Percentiles rank a stretch among this genome's conserved stretches.
Evolutionary conservation across 306 rosid genomes (phyloP).

Genomic region (Herpetospermum pedunculosum): DNA sequence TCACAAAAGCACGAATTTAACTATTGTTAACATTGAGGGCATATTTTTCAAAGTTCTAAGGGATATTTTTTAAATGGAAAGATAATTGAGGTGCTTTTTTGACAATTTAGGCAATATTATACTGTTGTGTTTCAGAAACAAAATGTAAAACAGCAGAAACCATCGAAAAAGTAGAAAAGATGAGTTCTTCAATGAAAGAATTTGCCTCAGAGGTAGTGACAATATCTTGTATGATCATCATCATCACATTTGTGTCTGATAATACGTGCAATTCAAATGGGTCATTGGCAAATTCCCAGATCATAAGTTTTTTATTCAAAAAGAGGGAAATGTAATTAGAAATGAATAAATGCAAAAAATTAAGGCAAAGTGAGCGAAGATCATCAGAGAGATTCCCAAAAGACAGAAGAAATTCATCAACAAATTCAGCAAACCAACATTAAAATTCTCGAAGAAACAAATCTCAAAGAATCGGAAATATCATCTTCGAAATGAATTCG

Average conservation of each 20-base stretch:
- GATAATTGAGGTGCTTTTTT: too few species aligned
- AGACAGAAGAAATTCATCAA: constrained; percentile 47
- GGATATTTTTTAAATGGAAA: too few species aligned
- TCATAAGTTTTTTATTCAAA: background rate
- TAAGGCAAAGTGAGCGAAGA: constrained; percentile 11
- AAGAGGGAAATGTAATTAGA: too few species aligned
- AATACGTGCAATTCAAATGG: constrained; percentile 28
- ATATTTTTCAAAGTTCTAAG: too few species aligned
- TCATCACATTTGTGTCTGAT: constrained; percentile 34
- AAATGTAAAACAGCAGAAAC: background rate
- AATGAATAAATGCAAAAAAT: background rate
- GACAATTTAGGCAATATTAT: too few species aligned
- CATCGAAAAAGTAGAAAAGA: background rate
- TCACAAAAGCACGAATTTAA: too few species aligned
- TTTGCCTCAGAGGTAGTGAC: constrained; percentile 64
- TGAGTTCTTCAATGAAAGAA: background rate
- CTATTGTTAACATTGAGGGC: too few species aligned
- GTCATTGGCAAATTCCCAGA: constrained; percentile 40
- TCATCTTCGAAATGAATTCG: background rate
- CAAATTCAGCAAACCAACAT: background rate
- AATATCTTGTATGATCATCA: constrained; percentile 53
- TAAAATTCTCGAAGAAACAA: background rate
- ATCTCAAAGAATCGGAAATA: constrained; percentile 14
- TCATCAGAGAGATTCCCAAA: constrained; percentile 67
- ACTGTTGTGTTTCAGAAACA: background rate